A percentile compares a stretch with the other conserved stretches of the same genome.
Conservation (phyloP, 768 basidiomycete genomes). For the Mycena crocata region DNA sequence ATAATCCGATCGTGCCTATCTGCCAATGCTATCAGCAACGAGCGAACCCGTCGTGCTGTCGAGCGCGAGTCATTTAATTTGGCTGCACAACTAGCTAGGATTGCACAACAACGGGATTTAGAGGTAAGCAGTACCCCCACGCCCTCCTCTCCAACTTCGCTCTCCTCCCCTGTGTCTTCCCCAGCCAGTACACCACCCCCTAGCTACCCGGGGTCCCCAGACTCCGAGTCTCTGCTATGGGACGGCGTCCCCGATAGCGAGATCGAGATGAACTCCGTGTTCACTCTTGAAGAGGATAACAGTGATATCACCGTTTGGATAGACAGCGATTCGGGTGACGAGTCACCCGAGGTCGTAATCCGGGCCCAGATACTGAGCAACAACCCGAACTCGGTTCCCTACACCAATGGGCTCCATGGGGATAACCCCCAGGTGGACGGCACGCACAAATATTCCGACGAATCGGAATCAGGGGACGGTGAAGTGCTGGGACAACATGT, state of each 20-base stretch:
- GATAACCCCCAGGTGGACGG: no score
- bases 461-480: no score
- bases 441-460: no score
- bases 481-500: no score
- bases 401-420: no score
- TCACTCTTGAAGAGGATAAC: background rate
- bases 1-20: background rate
- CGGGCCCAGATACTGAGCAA: no score
- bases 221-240: background rate
- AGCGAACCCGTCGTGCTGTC: background rate
- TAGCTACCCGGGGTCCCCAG: background rate
- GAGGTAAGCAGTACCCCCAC: background rate
- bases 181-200: background rate
- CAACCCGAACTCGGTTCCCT: no score
- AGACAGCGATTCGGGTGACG: background rate
- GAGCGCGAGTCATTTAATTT: background rate
- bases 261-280: background rate
- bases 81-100: background rate
- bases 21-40: background rate
- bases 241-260: background rate
- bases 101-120: background rate
- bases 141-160: no score
- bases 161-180: background rate
- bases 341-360: no score
- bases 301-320: background rate